These are phyloP conservation scores for Phialemonium atrogriseum DNA, from an alignment of 2,329 filamentous ascomycete genomes.

Conservation along the genomic window DNA sequence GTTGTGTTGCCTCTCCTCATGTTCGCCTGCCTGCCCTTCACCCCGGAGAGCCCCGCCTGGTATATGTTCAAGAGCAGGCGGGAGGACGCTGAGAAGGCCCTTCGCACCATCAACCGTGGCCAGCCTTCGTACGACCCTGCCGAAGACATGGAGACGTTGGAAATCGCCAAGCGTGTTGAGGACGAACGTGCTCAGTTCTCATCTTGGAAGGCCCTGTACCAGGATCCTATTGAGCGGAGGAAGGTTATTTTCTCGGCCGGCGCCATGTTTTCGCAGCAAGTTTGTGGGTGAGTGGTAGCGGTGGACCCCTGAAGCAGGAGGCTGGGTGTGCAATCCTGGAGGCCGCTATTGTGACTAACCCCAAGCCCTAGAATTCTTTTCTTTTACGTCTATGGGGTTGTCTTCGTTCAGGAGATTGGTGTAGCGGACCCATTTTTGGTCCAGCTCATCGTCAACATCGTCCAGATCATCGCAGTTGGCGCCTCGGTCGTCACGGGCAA, in stretches of 20 bases:
- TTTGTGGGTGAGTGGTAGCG: too few species aligned
- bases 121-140: conserved; percentile 16
- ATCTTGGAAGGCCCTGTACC: conserved; percentile 17
- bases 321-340: too few species aligned
- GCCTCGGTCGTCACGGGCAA: conserved; percentile 26
- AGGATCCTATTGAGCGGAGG: conserved; percentile 31
- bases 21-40: conserved; percentile 8
- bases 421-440: conserved; percentile 27
- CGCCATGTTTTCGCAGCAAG: conserved; percentile 32
- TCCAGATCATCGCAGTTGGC: conserved; percentile 28
- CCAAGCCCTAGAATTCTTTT: too few species aligned
- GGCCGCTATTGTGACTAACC: too few species aligned
- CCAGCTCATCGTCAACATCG: conserved; percentile 26
- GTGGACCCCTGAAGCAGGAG: too few species aligned
- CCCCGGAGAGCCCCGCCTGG: conserved; percentile 17
- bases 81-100: conserved; percentile 17
- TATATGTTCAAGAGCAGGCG: conserved; percentile 16
- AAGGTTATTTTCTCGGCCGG: conserved; percentile 33
- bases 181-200: too few species aligned
- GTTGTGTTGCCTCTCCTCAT: conserved; percentile 13
- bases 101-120: conserved; percentile 21
- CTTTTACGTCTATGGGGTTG: conserved; percentile 30
- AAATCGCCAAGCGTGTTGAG: too few species aligned
- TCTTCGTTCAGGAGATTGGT: conserved; percentile 29
- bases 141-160: neutral